A percentile compares a stretch with the other conserved stretches of the same genome.
Conservation (phyloP, 441 rosid species). For the Breynia disticha region DNA sequence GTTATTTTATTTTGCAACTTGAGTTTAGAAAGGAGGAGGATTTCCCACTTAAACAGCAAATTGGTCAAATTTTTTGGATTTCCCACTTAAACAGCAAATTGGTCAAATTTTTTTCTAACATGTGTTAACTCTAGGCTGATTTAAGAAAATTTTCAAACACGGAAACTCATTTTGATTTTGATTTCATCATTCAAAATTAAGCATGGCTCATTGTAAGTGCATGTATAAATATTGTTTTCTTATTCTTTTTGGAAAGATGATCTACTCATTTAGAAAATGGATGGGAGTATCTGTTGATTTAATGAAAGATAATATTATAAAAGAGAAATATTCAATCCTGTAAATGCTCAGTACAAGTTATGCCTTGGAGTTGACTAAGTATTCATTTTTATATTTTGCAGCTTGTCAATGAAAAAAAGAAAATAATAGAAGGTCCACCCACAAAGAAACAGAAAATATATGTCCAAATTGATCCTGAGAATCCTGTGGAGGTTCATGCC, state of each 20-base stretch:
- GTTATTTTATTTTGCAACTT: too few relatives aligned
- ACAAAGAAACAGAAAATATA: slow-evolving; percentile 17
- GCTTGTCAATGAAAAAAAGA: slow-evolving; percentile 11
- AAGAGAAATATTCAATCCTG: not conserved
- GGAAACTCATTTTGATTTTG: too few relatives aligned
- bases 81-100: too few relatives aligned
- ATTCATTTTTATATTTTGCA: slow-evolving; percentile 6
- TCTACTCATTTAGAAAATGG: not conserved
- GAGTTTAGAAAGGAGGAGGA: too few relatives aligned
- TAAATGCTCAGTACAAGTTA: not conserved
- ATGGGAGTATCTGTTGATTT: too few relatives aligned
- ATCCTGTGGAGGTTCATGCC: slow-evolving; percentile 23
- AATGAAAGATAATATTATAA: not conserved
- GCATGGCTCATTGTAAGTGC: not conserved
- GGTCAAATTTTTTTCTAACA: too few relatives aligned
- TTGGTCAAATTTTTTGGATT: too few relatives aligned
- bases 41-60: too few relatives aligned
- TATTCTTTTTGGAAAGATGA: not conserved
- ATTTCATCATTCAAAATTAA: too few relatives aligned
- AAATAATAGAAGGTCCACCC: slow-evolving; percentile 4
- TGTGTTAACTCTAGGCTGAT: too few relatives aligned
- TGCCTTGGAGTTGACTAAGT: slow-evolving; percentile 2
- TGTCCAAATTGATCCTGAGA: slow-evolving; percentile 19
- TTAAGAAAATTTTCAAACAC: too few relatives aligned
- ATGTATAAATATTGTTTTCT: not conserved